Conservation (phyloP, 352 stramenopile genomes). For the Phytophthora fragariaefolia region DNA sequence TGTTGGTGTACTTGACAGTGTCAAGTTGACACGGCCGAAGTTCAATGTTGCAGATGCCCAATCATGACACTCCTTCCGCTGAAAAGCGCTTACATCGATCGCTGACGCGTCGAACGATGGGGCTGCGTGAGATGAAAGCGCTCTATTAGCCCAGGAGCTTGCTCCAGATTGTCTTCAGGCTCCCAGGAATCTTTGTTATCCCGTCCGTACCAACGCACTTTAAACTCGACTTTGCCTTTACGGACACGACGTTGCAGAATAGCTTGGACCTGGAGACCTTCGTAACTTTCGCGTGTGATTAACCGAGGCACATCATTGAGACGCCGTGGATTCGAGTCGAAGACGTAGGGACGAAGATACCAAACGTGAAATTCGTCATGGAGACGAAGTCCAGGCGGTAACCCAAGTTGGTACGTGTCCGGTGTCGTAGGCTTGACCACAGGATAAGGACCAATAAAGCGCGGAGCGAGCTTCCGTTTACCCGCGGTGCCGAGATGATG, state of each 20-base stretch:
- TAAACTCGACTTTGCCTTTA: background rate
- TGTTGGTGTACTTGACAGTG: no score
- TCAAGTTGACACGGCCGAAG: no score
- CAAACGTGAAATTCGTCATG: conserved; percentile 10
- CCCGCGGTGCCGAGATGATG: background rate
- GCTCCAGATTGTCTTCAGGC: background rate
- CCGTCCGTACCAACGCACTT: background rate
- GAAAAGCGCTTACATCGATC: background rate
- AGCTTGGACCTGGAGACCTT: background rate
- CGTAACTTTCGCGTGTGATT: background rate
- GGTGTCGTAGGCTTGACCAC: background rate
- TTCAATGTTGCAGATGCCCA: no score
- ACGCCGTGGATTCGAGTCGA: conserved; percentile 19
- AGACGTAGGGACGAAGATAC: conserved; percentile 3
- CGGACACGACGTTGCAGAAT: background rate
- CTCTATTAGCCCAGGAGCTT: background rate
- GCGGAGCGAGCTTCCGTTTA: background rate
- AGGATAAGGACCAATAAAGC: conserved; percentile 2
- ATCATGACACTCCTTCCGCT: background rate
- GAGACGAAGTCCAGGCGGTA: background rate
- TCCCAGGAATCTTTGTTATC: background rate
- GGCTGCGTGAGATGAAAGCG: background rate
- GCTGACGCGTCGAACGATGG: background rate
- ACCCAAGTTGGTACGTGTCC: conserved; percentile 3
- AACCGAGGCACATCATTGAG: conserved; percentile 3